These are phyloP conservation scores for Rhodotorula taiwanensis DNA, from an alignment of 768 basidiomycete genomes.

Conservation along the genomic window DNA sequence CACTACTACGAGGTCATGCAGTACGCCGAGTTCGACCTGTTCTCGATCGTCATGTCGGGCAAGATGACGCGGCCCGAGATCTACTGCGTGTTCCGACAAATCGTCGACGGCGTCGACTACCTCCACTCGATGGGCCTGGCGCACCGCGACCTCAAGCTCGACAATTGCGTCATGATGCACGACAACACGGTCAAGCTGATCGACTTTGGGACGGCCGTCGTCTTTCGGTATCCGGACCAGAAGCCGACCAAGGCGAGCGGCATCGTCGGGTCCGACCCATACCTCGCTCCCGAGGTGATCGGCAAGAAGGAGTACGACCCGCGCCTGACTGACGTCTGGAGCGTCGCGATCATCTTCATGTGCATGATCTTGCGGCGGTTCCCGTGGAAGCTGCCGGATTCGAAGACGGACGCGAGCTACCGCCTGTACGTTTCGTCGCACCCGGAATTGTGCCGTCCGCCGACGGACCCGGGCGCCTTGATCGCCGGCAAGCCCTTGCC, in stretches of 20 bases:
- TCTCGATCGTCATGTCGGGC: constrained; percentile 98
- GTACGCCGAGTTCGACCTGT: constrained; percentile 95
- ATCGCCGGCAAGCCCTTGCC: constrained; percentile 37
- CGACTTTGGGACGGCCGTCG: constrained; percentile 99
- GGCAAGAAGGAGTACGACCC: constrained; percentile 77
- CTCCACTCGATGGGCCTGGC: constrained; percentile 95
- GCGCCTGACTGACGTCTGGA: constrained; percentile 97
- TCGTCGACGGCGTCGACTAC: constrained; percentile 95
- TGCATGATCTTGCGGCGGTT: constrained; percentile 97
- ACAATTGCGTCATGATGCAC: constrained; percentile 98
- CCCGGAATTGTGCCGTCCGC: constrained; percentile 61
- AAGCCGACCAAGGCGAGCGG: constrained; percentile 69
- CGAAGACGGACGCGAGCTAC: constrained; percentile 85
- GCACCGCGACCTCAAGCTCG: constrained; percentile 96
- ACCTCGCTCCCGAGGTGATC: constrained; percentile 94
- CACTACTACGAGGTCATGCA: constrained; percentile 99
- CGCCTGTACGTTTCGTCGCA: constrained; percentile 86
- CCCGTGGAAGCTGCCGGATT: constrained; percentile 97
- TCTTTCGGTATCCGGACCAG: constrained; percentile 94
- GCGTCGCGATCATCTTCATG: constrained; percentile 94
- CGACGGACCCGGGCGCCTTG: constrained; percentile 10
- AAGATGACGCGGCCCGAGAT: constrained; percentile 98
- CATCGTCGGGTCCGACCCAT: constrained; percentile 93
- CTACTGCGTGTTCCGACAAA: constrained; percentile 98
- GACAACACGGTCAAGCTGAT: constrained; percentile 95